Percentiles rank a stretch among this genome's conserved stretches.
These are phyloP conservation scores for Infundibulicybe gibba DNA, from an alignment of 768 basidiomycete genomes.

Conservation along the genomic window DNA sequence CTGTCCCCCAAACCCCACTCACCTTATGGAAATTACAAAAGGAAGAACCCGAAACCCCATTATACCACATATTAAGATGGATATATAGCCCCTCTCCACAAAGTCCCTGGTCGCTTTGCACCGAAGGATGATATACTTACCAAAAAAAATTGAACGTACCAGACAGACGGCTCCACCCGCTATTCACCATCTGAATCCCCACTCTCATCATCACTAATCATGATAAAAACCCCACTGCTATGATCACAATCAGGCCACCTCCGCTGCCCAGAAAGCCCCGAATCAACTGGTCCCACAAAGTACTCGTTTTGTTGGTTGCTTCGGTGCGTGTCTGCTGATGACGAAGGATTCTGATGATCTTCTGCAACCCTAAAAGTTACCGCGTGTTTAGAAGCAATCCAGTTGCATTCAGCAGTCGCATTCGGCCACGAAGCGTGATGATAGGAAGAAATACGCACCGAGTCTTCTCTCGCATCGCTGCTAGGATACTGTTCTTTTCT, in stretches of 20 bases:
- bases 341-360: slow-evolving; percentile 17
- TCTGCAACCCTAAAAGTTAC: slow-evolving; percentile 29
- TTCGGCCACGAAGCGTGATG: slow-evolving; percentile 7
- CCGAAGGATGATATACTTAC: no score
- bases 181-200: slow-evolving; percentile 2
- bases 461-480: slow-evolving; percentile 43
- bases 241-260: slow-evolving; percentile 45
- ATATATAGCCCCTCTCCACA: no score
- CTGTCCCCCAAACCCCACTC: no score
- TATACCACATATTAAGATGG: no score
- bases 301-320: neutral
- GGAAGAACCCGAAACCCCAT: no score
- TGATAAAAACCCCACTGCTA: slow-evolving; percentile 38
- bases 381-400: slow-evolving; percentile 14
- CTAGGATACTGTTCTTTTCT: slow-evolving; percentile 45
- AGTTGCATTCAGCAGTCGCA: slow-evolving; percentile 17
- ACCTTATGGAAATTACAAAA: no score
- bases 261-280: slow-evolving; percentile 18
- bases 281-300: neutral
- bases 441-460: slow-evolving; percentile 43
- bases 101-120: no score
- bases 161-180: neutral
- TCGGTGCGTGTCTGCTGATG: slow-evolving; percentile 1
- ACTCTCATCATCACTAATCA: slow-evolving; percentile 32
- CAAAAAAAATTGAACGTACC: no score